These are phyloP conservation scores for Colletotrichum karsti DNA, from an alignment of 2,329 filamentous ascomycete species.

Conservation along the genomic window DNA sequence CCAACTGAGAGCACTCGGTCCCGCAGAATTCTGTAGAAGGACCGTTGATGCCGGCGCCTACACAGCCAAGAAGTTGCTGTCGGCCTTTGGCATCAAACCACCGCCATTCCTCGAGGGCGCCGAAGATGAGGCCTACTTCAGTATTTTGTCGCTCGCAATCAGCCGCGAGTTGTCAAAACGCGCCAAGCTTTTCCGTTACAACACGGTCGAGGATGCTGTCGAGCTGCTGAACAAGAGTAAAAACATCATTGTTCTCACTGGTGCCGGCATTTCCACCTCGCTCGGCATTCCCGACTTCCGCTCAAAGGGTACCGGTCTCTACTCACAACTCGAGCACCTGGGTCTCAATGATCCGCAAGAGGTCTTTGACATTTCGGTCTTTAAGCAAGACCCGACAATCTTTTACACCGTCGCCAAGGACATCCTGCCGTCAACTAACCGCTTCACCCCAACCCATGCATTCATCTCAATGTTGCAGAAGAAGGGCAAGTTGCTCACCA, in stretches of 20 bases:
- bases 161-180: constrained; percentile 84
- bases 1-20: constrained; percentile 79
- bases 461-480: constrained; percentile 92
- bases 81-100: constrained; percentile 82
- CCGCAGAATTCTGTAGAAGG: constrained; percentile 77
- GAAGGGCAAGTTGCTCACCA: constrained; percentile 89
- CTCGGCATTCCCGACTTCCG: constrained; percentile 97
- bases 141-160: constrained; percentile 79
- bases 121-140: constrained; percentile 79
- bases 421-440: constrained; percentile 82
- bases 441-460: constrained; percentile 90
- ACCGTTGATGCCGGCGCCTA: constrained; percentile 76
- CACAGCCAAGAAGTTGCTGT: constrained; percentile 83
- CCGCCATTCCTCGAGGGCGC: constrained; percentile 77
- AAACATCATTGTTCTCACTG: constrained; percentile 94
- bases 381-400: constrained; percentile 84
- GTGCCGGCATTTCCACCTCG: constrained; percentile 95
- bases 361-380: constrained; percentile 91
- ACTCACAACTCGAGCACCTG: constrained; percentile 82
- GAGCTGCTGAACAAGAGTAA: constrained; percentile 74
- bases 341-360: constrained; percentile 88
- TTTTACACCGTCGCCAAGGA: constrained; percentile 94
- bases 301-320: constrained; percentile 91
- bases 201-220: constrained; percentile 89
- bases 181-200: constrained; percentile 81